Conservation (phyloP, 805 yeast species). For the Saccharomycopsis fodiens region DNA sequence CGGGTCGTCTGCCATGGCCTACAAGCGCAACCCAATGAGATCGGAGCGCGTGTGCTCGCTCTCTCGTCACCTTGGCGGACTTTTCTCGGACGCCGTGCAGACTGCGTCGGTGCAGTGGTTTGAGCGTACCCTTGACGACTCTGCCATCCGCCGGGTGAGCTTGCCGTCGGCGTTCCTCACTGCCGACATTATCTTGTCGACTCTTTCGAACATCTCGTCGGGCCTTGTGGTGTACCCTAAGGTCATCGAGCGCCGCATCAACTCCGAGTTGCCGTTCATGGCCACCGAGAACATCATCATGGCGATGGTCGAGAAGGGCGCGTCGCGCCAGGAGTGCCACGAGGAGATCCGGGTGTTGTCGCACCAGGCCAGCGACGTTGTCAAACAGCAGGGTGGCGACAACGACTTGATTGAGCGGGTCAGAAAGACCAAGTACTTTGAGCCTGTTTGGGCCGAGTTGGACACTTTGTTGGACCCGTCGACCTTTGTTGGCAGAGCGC, state of each 20-base stretch:
- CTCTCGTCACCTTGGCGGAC: slow-evolving; percentile 88
- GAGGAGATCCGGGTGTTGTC: slow-evolving; percentile 95
- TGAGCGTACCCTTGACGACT: slow-evolving; percentile 96
- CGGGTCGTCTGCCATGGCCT: slow-evolving; percentile 98
- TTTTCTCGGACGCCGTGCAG: slow-evolving; percentile 88
- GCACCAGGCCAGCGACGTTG: slow-evolving; percentile 96
- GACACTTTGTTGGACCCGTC: slow-evolving; percentile 79
- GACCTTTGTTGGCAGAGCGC: slow-evolving; percentile 97
- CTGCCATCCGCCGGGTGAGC: slow-evolving; percentile 95
- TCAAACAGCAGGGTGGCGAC: slow-evolving; percentile 97
- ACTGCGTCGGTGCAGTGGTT: slow-evolving; percentile 99
- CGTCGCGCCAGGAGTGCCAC: slow-evolving; percentile 96
- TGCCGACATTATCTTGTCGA: slow-evolving; percentile 85
- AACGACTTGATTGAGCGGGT: slow-evolving; percentile 91
- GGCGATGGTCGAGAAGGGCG: slow-evolving; percentile 99
- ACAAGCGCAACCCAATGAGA: slow-evolving; percentile 99
- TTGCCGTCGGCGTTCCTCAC: slow-evolving; percentile 95
- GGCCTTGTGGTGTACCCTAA: slow-evolving; percentile 98
- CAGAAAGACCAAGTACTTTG: slow-evolving; percentile 67
- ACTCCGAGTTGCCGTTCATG: slow-evolving; percentile 95
- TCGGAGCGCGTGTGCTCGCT: slow-evolving; percentile 98
- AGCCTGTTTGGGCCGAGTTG: slow-evolving; percentile 82
- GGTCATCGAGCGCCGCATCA: slow-evolving; percentile 95
- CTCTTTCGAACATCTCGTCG: slow-evolving; percentile 84
- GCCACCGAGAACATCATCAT: slow-evolving; percentile 98